Conservation (phyloP, 2,329 filamentous ascomycete species). For the Apiospora malaysiana region DNA sequence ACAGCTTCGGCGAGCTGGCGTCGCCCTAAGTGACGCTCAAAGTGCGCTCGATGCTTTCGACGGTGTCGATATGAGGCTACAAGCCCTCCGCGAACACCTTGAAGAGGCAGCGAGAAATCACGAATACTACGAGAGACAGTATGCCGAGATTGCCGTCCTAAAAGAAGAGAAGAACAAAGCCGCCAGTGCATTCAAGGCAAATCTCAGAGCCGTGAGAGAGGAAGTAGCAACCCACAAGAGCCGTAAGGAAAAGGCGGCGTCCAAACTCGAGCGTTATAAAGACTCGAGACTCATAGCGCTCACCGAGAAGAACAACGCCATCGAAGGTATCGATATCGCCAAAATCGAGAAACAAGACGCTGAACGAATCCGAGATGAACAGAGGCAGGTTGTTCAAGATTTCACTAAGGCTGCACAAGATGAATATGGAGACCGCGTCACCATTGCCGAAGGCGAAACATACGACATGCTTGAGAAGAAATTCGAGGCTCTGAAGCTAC, state of each 20-base stretch:
- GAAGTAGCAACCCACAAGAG: slow-evolving; percentile 47
- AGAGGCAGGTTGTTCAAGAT: slow-evolving; percentile 54
- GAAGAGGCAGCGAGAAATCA: slow-evolving; percentile 52
- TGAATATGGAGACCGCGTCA: slow-evolving; percentile 62
- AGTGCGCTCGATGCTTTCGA: slow-evolving; percentile 70
- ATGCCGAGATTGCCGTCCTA: slow-evolving; percentile 55
- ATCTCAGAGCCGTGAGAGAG: slow-evolving; percentile 40
- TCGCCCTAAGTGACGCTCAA: slow-evolving; percentile 57
- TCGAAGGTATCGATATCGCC: slow-evolving; percentile 56
- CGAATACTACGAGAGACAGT: slow-evolving; percentile 59
- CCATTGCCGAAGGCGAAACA: slow-evolving; percentile 70
- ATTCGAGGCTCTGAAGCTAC: slow-evolving; percentile 59
- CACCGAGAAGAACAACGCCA: slow-evolving; percentile 65
- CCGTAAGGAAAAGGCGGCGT: slow-evolving; percentile 60
- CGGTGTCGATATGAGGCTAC: slow-evolving; percentile 71
- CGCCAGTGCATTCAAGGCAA: slow-evolving; percentile 47
- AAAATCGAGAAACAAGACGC: slow-evolving; percentile 51
- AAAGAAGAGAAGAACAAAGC: slow-evolving; percentile 55
- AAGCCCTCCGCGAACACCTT: slow-evolving; percentile 63
- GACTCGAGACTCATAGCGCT: slow-evolving; percentile 60
- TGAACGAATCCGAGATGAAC: slow-evolving; percentile 53
- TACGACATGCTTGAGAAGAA: slow-evolving; percentile 59
- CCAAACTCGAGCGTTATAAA: slow-evolving; percentile 55
- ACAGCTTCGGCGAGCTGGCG: slow-evolving; percentile 64
- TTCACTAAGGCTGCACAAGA: slow-evolving; percentile 61